Evolutionary conservation across 2,329 filamentous ascomycete genomes (phyloP).

Genomic region (Alternaria sp.): DNA sequence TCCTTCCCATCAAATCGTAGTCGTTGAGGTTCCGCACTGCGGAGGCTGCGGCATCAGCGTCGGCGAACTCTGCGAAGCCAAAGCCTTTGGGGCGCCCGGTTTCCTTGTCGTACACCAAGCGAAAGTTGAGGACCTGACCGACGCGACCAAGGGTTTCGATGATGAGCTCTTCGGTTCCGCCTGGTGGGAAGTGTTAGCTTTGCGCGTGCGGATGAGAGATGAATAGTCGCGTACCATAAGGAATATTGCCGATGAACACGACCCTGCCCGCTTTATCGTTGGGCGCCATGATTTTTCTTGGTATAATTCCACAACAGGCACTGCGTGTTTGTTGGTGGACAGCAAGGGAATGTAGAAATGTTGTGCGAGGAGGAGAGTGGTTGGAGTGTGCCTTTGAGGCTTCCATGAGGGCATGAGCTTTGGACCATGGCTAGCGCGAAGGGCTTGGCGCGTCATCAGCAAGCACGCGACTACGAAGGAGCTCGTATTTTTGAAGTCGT

Average conservation of each 20-base stretch:
- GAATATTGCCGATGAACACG: conserved; percentile 86
- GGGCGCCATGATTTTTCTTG: conserved; percentile 37
- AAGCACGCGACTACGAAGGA: conserved; percentile 1
- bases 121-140: conserved; percentile 90
- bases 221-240: conserved; percentile 70
- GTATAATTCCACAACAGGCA: background rate
- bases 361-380: background rate
- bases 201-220: conserved; percentile 7
- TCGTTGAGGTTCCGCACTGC: conserved; percentile 96
- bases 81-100: conserved; percentile 96
- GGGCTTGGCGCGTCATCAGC: conserved; percentile 19
- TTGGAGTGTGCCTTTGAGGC: conserved; percentile 15
- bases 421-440: conserved; percentile 5
- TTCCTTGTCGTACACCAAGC: conserved; percentile 93
- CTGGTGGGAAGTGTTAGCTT: conserved; percentile 57
- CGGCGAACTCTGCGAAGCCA: conserved; percentile 94
- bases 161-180: conserved; percentile 95
- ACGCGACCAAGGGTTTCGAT: conserved; percentile 91
- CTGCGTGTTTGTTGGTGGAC: background rate
- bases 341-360: background rate
- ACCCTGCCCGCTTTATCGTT: conserved; percentile 77
- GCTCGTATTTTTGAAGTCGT: background rate
- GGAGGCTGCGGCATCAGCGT: conserved; percentile 89
- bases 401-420: conserved; percentile 8
- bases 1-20: conserved; percentile 92